Evolutionary conservation across 306 rosid species (phyloP).

Genomic region (Ormosia semicastrata): DNA sequence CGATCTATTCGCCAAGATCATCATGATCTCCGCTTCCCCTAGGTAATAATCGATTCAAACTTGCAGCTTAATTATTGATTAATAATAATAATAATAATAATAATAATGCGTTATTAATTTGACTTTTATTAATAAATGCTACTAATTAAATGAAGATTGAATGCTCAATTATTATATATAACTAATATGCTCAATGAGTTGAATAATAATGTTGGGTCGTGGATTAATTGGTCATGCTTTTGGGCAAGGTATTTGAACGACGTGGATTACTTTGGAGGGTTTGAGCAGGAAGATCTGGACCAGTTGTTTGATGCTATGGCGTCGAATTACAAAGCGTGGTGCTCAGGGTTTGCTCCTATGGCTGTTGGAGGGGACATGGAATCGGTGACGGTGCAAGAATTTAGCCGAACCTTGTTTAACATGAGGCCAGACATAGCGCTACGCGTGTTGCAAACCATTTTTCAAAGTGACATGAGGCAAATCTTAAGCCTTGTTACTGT

Average conservation of each 20-base stretch:
- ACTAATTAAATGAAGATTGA: not conserved
- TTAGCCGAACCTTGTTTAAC: conserved; percentile 63
- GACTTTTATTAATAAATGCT: not conserved
- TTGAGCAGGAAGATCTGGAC: conserved; percentile 66
- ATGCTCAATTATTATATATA: not conserved
- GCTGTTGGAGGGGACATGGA: conserved; percentile 84
- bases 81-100: not conserved
- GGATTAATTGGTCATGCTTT: not conserved
- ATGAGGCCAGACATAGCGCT: conserved; percentile 52
- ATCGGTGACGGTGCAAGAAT: conserved; percentile 72
- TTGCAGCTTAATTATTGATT: not conserved
- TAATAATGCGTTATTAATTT: not conserved
- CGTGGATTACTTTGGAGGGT: conserved; percentile 70
- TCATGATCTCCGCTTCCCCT: conserved; percentile 40
- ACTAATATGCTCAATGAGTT: not conserved
- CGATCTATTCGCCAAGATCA: conserved; percentile 36
- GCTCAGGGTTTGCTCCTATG: conserved; percentile 76
- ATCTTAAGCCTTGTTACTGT: conserved; percentile 25
- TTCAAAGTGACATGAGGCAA: conserved; percentile 45
- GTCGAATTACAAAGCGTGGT: conserved; percentile 80
- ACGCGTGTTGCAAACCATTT: conserved; percentile 35
- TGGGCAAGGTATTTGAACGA: conserved; percentile 53
- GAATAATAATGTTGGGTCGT: not conserved
- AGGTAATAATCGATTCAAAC: conserved; percentile 18
- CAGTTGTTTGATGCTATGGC: conserved; percentile 63